phyloP scores from a whole-genome alignment of 495 filamentous ascomycete species.

The Hypoxylon perforatum region DNA sequence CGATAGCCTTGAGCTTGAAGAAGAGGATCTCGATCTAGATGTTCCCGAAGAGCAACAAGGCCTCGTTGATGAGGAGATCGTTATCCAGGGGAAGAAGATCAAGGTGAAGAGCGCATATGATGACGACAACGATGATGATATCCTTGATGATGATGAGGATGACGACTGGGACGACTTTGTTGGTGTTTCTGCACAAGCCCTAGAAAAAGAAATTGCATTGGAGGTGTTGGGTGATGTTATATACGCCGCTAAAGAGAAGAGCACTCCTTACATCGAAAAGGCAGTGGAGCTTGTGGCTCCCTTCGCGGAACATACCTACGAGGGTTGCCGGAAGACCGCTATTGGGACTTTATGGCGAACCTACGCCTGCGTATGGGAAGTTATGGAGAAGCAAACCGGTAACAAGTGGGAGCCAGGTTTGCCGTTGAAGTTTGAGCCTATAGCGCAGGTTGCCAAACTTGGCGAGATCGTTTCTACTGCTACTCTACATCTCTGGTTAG shows the following conservation, averaged over 20 bases:
- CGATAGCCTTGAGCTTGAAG: conserved; percentile 87
- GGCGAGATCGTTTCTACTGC: conserved; percentile 87
- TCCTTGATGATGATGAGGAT: conserved; percentile 74
- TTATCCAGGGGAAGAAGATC: conserved; percentile 82
- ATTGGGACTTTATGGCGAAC: conserved; percentile 91
- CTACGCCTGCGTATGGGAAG: conserved; percentile 89
- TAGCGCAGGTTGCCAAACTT: conserved; percentile 81
- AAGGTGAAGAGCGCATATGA: conserved; percentile 72
- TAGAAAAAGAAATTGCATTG: conserved; percentile 97
- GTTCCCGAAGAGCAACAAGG: conserved; percentile 82
- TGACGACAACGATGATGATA: conserved; percentile 69
- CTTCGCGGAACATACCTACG: conserved; percentile 87
- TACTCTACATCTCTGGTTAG: conserved; percentile 84
- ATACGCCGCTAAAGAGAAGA: conserved; percentile 75
- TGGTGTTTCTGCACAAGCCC: conserved; percentile 83
- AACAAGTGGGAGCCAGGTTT: conserved; percentile 89
- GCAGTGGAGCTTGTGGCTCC: conserved; percentile 83
- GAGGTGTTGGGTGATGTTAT: conserved; percentile 95
- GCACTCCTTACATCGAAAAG: conserved; percentile 79
- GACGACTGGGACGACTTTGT: conserved; percentile 84
- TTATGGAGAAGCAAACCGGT: conserved; percentile 81
- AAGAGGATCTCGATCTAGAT: conserved; percentile 83
- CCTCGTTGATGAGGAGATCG: conserved; percentile 76
- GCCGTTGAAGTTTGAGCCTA: conserved; percentile 81
- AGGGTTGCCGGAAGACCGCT: conserved; percentile 91